These are phyloP conservation scores for Ligustrum vulgare DNA, from an alignment of 257 asterid species.

Conservation along the genomic window DNA sequence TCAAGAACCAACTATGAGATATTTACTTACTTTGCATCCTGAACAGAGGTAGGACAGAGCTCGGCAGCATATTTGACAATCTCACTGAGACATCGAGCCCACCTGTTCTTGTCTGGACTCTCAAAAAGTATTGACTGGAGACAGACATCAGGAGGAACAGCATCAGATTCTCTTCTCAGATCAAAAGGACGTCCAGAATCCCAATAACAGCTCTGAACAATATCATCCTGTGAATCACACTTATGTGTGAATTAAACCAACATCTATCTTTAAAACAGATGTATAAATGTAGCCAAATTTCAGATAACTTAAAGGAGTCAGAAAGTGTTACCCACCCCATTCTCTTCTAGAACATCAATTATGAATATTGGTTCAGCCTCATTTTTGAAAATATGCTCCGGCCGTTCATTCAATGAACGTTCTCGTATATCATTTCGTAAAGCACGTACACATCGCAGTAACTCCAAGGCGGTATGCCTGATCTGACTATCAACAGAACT, in stretches of 20 bases:
- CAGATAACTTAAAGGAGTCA: constrained; percentile 22
- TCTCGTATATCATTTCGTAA: constrained; percentile 82
- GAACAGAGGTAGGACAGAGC: constrained; percentile 93
- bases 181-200: constrained; percentile 94
- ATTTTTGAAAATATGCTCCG: constrained; percentile 55
- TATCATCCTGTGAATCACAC: constrained; percentile 74
- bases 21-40: constrained; percentile 84
- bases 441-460: constrained; percentile 92
- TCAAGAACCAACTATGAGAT: constrained; percentile 18
- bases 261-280: constrained; percentile 11
- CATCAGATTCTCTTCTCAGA: constrained; percentile 91
- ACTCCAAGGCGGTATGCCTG: constrained; percentile 96
- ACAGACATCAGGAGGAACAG: constrained; percentile 89
- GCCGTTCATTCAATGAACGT: constrained; percentile 55
- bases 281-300: constrained; percentile 21
- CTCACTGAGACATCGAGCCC: constrained; percentile 98
- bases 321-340: constrained; percentile 69
- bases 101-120: constrained; percentile 96
- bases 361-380: constrained; percentile 95
- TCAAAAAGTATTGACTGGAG: constrained; percentile 93
- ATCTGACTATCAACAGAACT: constrained; percentile 98
- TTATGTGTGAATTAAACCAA: constrained; percentile 17
- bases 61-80: constrained; percentile 89
- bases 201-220: constrained; percentile 99
- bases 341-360: constrained; percentile 97